phyloP scores from a whole-genome alignment of 345 rosid genomes.

The Hibiscus trionum region DNA sequence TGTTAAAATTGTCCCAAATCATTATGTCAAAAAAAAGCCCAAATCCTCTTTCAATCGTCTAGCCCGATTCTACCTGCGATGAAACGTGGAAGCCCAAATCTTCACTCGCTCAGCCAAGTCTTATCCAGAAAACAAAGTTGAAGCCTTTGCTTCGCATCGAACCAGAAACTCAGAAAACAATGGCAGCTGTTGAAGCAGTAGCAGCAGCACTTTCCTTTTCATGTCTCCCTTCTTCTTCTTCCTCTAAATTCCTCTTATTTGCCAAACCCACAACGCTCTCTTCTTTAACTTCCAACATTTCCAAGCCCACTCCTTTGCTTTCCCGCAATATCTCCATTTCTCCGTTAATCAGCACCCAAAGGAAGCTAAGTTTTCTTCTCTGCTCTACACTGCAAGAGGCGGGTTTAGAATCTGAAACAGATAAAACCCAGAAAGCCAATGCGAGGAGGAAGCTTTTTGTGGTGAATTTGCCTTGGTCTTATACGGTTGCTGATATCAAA shows the following conservation, averaged over 20 bases:
- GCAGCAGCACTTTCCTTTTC: slow-evolving; percentile 40
- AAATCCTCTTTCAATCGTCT: not conserved
- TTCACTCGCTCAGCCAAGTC: not conserved
- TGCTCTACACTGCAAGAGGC: slow-evolving; percentile 45
- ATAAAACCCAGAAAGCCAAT: slow-evolving; percentile 35
- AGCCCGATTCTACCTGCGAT: not conserved
- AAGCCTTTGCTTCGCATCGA: not conserved
- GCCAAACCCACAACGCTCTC: slow-evolving; percentile 10
- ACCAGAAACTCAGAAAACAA: slow-evolving; percentile 15
- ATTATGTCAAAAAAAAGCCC: not conserved
- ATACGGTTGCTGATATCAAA: slow-evolving; percentile 54
- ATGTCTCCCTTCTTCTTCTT: slow-evolving; percentile 12
- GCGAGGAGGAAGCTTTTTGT: slow-evolving; percentile 64
- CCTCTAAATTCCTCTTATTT: slow-evolving; percentile 24
- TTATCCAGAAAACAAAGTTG: not conserved
- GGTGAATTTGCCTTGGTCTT: slow-evolving; percentile 72
- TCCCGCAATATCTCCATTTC: slow-evolving; percentile 13
- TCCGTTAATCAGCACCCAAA: slow-evolving; percentile 11
- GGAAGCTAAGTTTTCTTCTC: slow-evolving; percentile 15
- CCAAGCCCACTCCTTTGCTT: slow-evolving; percentile 15
- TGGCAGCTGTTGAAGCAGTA: slow-evolving; percentile 56
- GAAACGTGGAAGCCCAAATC: not conserved
- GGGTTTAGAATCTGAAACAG: slow-evolving; percentile 27
- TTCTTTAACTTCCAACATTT: slow-evolving; percentile 11
- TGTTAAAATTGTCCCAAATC: too few species aligned